phyloP scores from a whole-genome alignment of 345 rosid genomes.

The Aquilaria yunnanensis region DNA sequence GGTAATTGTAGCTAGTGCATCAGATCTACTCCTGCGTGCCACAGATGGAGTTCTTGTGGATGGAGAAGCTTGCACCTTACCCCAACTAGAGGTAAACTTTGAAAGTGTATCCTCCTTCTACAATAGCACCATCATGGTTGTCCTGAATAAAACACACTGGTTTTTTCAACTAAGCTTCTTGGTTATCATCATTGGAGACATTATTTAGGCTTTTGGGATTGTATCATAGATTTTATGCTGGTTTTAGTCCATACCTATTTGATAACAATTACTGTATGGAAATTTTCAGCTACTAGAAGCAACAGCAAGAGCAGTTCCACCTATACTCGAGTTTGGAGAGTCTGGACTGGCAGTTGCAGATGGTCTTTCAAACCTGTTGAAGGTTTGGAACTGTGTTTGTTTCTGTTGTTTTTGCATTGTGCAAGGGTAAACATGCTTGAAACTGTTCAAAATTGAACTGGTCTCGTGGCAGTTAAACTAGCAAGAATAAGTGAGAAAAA shows the following conservation, averaged over 20 bases:
- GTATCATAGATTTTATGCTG: no score
- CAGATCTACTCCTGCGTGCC: conserved; percentile 91
- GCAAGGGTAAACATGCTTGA: background rate
- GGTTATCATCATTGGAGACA: no score
- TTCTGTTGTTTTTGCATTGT: background rate
- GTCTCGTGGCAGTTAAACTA: background rate
- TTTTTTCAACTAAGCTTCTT: background rate
- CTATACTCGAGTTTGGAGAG: conserved; percentile 77
- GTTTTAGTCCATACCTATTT: background rate
- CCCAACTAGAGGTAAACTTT: conserved; percentile 76
- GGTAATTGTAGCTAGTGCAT: conserved; percentile 85
- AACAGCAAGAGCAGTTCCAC: conserved; percentile 87
- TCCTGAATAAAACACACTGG: background rate
- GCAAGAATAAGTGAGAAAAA: background rate
- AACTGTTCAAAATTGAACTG: background rate
- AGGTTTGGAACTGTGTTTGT: conserved; percentile 35
- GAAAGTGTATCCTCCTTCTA: background rate
- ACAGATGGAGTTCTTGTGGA: conserved; percentile 98
- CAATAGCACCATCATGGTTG: conserved; percentile 3
- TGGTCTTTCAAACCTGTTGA: conserved; percentile 83
- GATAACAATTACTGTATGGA: background rate
- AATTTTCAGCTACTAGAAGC: conserved; percentile 83
- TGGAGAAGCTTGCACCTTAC: conserved; percentile 97
- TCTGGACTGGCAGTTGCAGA: conserved; percentile 84
- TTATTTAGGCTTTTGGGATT: no score